phyloP scores from a whole-genome alignment of 768 basidiomycete genomes.

The Trametes meyenii region DNA sequence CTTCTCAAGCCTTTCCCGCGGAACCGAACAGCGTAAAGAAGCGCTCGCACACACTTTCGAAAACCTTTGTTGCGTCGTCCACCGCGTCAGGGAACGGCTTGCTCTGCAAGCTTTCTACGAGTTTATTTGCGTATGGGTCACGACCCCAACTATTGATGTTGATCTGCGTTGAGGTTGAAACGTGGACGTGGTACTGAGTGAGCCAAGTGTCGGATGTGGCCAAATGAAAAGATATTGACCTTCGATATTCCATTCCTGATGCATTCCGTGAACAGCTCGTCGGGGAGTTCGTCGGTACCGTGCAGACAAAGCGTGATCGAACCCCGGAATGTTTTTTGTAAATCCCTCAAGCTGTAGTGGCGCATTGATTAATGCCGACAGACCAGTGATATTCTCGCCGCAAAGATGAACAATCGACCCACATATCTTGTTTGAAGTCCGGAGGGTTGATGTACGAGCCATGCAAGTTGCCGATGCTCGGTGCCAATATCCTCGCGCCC shows the following conservation, averaged over 20 bases:
- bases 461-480: conserved; percentile 52
- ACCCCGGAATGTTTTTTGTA: conserved; percentile 40
- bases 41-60: conserved; percentile 43
- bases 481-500: conserved; percentile 48
- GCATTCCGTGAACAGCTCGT: conserved; percentile 47
- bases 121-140: conserved; percentile 43
- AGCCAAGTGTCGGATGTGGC: no score
- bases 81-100: conserved; percentile 49
- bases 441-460: conserved; percentile 49
- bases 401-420: conserved; percentile 4
- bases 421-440: conserved; percentile 50
- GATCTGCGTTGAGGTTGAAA: conserved; percentile 24
- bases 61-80: conserved; percentile 47
- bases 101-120: conserved; percentile 37
- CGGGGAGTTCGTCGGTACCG: conserved; percentile 49
- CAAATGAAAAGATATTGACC: not conserved
- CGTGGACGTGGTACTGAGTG: no score
- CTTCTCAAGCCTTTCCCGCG: conserved; percentile 40
- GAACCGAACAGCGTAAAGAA: conserved; percentile 47
- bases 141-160: conserved; percentile 53
- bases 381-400: not conserved
- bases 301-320: conserved; percentile 45
- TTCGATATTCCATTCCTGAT: conserved; percentile 51
- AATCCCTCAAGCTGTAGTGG: conserved; percentile 38
- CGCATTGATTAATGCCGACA: not conserved